phyloP scores from a whole-genome alignment of 1,139 yeast species.

The Yarrowia galli region DNA sequence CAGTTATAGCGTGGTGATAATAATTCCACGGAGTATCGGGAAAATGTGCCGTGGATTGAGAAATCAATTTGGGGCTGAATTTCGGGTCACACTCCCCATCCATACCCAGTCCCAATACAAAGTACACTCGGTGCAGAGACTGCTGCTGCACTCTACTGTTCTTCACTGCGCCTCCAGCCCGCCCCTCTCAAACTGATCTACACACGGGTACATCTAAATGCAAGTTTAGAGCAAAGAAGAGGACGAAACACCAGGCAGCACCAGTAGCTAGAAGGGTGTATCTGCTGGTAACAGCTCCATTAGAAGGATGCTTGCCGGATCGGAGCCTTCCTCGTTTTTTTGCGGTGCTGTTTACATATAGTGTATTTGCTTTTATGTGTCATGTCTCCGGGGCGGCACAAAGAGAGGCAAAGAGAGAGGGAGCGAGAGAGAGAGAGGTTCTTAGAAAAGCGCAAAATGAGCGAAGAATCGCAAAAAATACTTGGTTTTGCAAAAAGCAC shows the following conservation, averaged over 20 bases:
- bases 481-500: not conserved
- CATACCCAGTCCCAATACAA: too few relatives aligned
- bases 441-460: not conserved
- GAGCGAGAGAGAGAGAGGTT: constrained; percentile 8
- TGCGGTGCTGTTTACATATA: not conserved
- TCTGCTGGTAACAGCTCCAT: not conserved
- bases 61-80: too few relatives aligned
- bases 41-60: not conserved
- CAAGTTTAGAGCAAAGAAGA: constrained; percentile 1
- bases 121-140: not conserved
- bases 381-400: constrained; percentile 7
- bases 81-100: too few relatives aligned
- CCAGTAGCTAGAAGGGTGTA: not conserved
- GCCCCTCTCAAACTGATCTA: constrained; percentile 26
- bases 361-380: constrained; percentile 18
- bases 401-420: constrained; percentile 14
- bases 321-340: not conserved
- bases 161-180: constrained; percentile 15
- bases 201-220: constrained; percentile 21
- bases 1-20: not conserved
- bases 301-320: not conserved
- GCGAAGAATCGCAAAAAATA: not conserved
- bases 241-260: not conserved
- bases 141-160: constrained; percentile 10
- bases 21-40: constrained; percentile 4